A percentile compares a stretch with the other conserved stretches of the same genome.
These are phyloP conservation scores for Monosporascus sp. DNA, from an alignment of 2,329 filamentous ascomycete species.

Conservation along the genomic window DNA sequence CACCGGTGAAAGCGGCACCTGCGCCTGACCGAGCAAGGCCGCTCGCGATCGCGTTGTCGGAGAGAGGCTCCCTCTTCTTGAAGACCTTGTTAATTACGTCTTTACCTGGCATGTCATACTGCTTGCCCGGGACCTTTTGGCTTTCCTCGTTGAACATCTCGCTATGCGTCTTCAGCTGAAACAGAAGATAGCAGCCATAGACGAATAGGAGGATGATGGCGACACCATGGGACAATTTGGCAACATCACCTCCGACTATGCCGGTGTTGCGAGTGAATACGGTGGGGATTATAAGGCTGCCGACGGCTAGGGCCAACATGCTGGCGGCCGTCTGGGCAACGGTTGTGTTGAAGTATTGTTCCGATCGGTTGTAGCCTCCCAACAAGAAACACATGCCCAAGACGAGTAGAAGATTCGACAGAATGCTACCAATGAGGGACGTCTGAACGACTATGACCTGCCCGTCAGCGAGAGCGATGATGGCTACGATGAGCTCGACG, in stretches of 20 bases:
- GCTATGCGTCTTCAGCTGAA: constrained; percentile 84
- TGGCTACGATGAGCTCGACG: constrained; percentile 81
- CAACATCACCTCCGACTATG: constrained; percentile 56
- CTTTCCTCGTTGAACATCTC: constrained; percentile 75
- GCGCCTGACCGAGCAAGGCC: constrained; percentile 15
- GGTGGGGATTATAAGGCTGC: constrained; percentile 81
- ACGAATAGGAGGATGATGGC: constrained; percentile 77
- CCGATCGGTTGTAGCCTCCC: constrained; percentile 69
- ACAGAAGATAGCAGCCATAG: constrained; percentile 79
- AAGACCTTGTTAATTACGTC: constrained; percentile 9
- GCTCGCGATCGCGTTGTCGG: constrained; percentile 17
- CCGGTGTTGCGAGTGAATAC: constrained; percentile 59
- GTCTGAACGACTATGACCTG: constrained; percentile 87
- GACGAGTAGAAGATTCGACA: constrained; percentile 85
- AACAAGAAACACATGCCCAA: constrained; percentile 92
- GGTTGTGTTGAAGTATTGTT: constrained; percentile 88
- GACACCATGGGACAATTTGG: constrained; percentile 64
- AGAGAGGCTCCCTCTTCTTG: constrained; percentile 14
- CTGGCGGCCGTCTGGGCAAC: constrained; percentile 87
- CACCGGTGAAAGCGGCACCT: constrained; percentile 10
- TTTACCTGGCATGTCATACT: constrained; percentile 1
- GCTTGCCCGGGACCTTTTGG: constrained; percentile 55
- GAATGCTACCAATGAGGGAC: constrained; percentile 83
- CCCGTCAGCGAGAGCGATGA: constrained; percentile 70
- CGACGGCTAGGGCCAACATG: constrained; percentile 72